Base-by-base conservation (phyloP, 2,329 filamentous ascomycete species). In the Alternaria hordeiaustralica region DNA sequence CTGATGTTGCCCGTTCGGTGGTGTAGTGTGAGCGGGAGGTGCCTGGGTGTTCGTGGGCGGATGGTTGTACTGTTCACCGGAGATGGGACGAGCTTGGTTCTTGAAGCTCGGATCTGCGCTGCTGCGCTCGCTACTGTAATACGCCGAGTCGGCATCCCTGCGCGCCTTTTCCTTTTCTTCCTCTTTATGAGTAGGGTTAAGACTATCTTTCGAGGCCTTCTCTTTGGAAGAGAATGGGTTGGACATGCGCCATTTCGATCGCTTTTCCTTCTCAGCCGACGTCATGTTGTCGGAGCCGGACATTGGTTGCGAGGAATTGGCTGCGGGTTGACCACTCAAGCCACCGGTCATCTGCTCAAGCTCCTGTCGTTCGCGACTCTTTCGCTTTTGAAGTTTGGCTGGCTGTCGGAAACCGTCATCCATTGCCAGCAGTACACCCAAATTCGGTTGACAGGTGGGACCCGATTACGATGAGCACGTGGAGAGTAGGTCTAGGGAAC, bases 161-260 rank as follows among this genome's bases (percentile, higher is more conserved):
- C 67, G 59, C 3, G 55, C 50, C 25, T 61, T 65, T 46, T 71
- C 65, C 23, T 60, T 64, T 23, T 55, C 60, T 6, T 72, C 56
- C 8, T 71, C 66, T 15, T 60, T 58, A 1, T 65, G 58, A 30
- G 44, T 26, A n/a, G 59, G 60, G 20, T 30, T 33, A 12, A 55
- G 30, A 26, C 55, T 63, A n/a, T 71, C 63, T 33, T 62, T 61
- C 4, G 49, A 59, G 11, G 75, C 68, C 61, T 78, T 78, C 28
- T 78, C 75, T 61, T 78, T 79, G 18, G 73, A 74, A 51, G 78
- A 75, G 59, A 79, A 79, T 3, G 75, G 75, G 25, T 78, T 78
- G 10, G 77, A 79, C 25, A 79, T 69, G 18, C 75, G 74, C 71
- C 75, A 79, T 67, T 76, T 78, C 9, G 77, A 79, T 36, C 70